These are phyloP conservation scores for Microthyrium microscopicum DNA, from an alignment of 2,329 filamentous ascomycete species.

Conservation along the genomic window DNA sequence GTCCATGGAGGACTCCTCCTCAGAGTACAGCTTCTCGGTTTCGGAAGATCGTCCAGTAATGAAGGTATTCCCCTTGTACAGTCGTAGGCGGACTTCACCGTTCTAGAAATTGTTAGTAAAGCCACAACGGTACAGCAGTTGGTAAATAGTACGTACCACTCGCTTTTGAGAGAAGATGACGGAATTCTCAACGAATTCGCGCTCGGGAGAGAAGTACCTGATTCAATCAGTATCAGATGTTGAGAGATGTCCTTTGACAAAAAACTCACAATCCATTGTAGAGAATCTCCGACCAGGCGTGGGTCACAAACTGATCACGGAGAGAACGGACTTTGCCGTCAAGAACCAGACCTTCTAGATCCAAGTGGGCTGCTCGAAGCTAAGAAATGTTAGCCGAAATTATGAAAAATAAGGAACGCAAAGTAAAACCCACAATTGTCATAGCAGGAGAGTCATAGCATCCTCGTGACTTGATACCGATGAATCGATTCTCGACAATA, in stretches of 20 bases:
- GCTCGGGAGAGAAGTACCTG: conserved; percentile 50
- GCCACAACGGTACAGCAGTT: too few relatives aligned
- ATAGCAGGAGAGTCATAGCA: conserved; percentile 50
- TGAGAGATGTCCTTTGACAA: background rate
- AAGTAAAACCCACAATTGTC: too few relatives aligned
- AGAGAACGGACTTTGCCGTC: conserved; percentile 52
- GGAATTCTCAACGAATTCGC: conserved; percentile 40
- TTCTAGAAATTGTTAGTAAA: conserved; percentile 11
- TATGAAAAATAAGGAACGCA: conserved; percentile 15
- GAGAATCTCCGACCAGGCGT: conserved; percentile 40
- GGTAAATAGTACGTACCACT: too few relatives aligned
- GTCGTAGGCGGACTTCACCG: conserved; percentile 39
- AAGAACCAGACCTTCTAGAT: conserved; percentile 49
- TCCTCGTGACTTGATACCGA: conserved; percentile 63
- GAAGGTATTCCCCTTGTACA: conserved; percentile 50
- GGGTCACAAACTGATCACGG: conserved; percentile 54
- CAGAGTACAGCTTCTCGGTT: conserved; percentile 55
- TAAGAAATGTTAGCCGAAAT: conserved; percentile 33
- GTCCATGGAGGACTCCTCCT: conserved; percentile 52
- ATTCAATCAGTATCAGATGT: conserved; percentile 6
- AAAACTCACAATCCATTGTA: conserved; percentile 37
- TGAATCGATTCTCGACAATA: conserved; percentile 69
- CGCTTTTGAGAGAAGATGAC: conserved; percentile 43
- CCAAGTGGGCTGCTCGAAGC: conserved; percentile 40
- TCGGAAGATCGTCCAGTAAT: conserved; percentile 42